Evolutionary conservation across 2,329 filamentous ascomycete species (phyloP).

Genomic region (Chalaropsis thielavioides): DNA sequence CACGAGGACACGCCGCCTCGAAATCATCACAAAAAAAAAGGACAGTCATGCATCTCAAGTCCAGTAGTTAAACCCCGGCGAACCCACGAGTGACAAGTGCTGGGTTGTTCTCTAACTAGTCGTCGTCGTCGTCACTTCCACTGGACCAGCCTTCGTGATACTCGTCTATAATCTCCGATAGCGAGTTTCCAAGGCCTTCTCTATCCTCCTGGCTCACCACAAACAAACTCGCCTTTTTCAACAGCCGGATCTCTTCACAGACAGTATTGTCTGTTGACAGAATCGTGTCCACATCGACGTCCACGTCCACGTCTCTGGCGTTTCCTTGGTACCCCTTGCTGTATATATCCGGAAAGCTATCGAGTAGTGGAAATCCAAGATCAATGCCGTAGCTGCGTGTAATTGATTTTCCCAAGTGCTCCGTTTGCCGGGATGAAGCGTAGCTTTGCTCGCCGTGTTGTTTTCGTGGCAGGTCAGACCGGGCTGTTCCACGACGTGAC

Average conservation of each 20-base stretch:
- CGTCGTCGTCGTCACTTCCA: conserved; percentile 56
- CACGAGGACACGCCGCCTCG: background rate
- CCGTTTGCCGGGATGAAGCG: background rate
- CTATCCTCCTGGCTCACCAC: conserved; percentile 61
- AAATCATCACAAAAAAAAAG: background rate
- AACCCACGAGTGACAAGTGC: background rate
- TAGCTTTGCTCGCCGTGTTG: background rate
- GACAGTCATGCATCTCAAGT: background rate
- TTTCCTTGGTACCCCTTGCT: conserved; percentile 22
- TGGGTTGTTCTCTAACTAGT: conserved; percentile 28
- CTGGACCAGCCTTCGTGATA: conserved; percentile 83
- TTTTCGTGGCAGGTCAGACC: background rate
- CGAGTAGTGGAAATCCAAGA: conserved; percentile 59
- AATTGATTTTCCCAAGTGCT: conserved; percentile 10
- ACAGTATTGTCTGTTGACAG: conserved; percentile 64
- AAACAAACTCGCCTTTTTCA: conserved; percentile 50
- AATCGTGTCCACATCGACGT: conserved; percentile 38
- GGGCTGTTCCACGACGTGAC: conserved; percentile 8
- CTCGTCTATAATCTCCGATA: conserved; percentile 71
- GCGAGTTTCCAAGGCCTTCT: conserved; percentile 65
- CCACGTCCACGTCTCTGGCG: conserved; percentile 29
- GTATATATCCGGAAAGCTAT: conserved; percentile 74
- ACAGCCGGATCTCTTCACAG: conserved; percentile 48
- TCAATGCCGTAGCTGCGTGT: conserved; percentile 31
- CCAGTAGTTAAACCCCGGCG: background rate